Evolutionary conservation across 129 eudicot species (phyloP), one percentile per base, ranked within the genome.

Genomic region (Silybum marianum): DNA sequence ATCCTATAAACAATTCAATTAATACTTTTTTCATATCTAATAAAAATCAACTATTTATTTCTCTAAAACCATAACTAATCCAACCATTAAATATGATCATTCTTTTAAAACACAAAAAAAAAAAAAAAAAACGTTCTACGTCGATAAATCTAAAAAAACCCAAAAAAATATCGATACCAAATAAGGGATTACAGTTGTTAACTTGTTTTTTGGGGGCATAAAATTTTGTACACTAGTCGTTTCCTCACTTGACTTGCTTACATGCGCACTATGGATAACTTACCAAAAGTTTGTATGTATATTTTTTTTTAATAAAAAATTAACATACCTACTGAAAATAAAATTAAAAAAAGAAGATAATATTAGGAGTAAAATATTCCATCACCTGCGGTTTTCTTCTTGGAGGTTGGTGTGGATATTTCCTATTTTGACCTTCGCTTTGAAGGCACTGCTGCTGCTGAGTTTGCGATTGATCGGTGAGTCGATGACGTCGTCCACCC

Each of bases 371-470:
- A 77, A 77, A 77, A 77, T 77, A 78, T 39, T 25, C 19, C 62
- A 71, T 54, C 40, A 71, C 83, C 83, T 71, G 83, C 38, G 24
- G 83, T 79, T 71, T 79, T 71, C 11, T 46, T 79, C 60, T 71
- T 79, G 78, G 72, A 80, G 72, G 83, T 80, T 71, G 83, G 83
- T 79, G 66, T 60, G 72, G 65, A 36, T 60, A 72, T 54, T 75
- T 75, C 67, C 85, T 75, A 68, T 82, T 82, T 83, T 76, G 86
- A 76, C 73, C 72, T 76, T 76, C 86, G 82, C 28, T 26, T 75
- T 6, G 76, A 22, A 44, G 69, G 72, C 21, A 69, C 69, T 26
- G 76, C 62, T 26, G 76, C 62, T 48, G 63, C 32, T 51, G 76
- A 54, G 26, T 51, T 24, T 73, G 71, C 13, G 60, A 78, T 63